Conservation (phyloP, 352 stramenopile species). For the Discostella stelligera region DNA sequence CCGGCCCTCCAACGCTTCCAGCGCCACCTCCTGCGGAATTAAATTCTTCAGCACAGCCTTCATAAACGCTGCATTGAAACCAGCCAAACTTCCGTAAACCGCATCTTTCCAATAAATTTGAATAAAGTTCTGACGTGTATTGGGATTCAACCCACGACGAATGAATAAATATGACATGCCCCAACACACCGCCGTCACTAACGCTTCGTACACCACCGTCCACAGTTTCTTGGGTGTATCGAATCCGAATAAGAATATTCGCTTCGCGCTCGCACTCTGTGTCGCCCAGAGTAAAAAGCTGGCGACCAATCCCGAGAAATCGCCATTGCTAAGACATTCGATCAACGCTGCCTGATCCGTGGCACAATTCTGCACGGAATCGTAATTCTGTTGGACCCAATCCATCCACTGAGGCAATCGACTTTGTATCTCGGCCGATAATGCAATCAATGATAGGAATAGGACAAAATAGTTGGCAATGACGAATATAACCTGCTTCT, state of each 20-base stretch:
- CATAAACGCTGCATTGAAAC: slow-evolving; percentile 84
- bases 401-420: slow-evolving; percentile 66
- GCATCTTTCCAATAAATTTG: slow-evolving; percentile 84
- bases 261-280: slow-evolving; percentile 62
- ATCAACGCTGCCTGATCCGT: slow-evolving; percentile 74
- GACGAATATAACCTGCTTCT: slow-evolving; percentile 77
- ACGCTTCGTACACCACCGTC: slow-evolving; percentile 79
- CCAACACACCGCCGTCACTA: slow-evolving; percentile 78
- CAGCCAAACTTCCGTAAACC: slow-evolving; percentile 80
- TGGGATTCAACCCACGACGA: slow-evolving; percentile 77
- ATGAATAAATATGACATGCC: slow-evolving; percentile 81
- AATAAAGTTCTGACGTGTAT: slow-evolving; percentile 75
- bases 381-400: slow-evolving; percentile 69
- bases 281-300: slow-evolving; percentile 76
- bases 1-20: slow-evolving; percentile 44
- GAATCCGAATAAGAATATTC: slow-evolving; percentile 83
- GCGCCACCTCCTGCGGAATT: slow-evolving; percentile 64
- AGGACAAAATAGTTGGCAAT: slow-evolving; percentile 79
- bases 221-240: slow-evolving; percentile 75
- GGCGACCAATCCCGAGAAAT: slow-evolving; percentile 77
- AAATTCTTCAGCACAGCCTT: slow-evolving; percentile 83
- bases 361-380: slow-evolving; percentile 77
- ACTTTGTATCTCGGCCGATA: slow-evolving; percentile 79
- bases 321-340: slow-evolving; percentile 72
- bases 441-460: slow-evolving; percentile 75